phyloP scores from a whole-genome alignment of 257 asterid genomes.

The Mitragyna speciosa region DNA sequence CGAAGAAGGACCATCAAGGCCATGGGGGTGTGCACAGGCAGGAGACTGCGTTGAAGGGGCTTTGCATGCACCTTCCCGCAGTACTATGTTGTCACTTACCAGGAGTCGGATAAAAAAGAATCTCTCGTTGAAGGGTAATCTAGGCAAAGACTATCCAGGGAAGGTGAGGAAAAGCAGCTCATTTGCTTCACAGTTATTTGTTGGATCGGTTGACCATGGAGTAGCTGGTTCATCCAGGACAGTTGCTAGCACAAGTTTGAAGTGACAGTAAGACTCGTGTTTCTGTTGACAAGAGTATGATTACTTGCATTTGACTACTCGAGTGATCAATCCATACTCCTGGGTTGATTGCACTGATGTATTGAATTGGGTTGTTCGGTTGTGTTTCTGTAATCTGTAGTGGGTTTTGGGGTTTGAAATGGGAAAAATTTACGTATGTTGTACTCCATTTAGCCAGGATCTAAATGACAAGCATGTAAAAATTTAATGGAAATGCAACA shows the following conservation, averaged over 20 bases:
- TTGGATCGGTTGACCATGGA: constrained; percentile 55
- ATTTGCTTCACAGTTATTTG: constrained; percentile 53
- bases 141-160: constrained; percentile 62
- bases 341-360: background rate
- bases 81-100: constrained; percentile 64
- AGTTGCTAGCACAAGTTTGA: constrained; percentile 19
- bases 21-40: constrained; percentile 80
- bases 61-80: constrained; percentile 54
- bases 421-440: constrained; percentile 10
- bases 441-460: constrained; percentile 6
- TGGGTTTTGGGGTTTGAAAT: background rate
- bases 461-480: constrained; percentile 12
- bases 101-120: constrained; percentile 59
- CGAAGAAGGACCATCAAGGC: constrained; percentile 70
- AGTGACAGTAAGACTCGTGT: constrained; percentile 13
- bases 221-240: constrained; percentile 56
- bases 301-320: background rate
- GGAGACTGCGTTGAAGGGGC: constrained; percentile 95
- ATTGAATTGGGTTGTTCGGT: background rate
- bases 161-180: constrained; percentile 59
- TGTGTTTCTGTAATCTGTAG: background rate
- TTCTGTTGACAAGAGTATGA: background rate
- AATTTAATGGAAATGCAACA: constrained; percentile 10
- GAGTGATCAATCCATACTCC: background rate
- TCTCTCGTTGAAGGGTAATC: constrained; percentile 54